Evolutionary conservation across 2,329 filamentous ascomycete genomes (phyloP).

Genomic region (Penicillium expansum): DNA sequence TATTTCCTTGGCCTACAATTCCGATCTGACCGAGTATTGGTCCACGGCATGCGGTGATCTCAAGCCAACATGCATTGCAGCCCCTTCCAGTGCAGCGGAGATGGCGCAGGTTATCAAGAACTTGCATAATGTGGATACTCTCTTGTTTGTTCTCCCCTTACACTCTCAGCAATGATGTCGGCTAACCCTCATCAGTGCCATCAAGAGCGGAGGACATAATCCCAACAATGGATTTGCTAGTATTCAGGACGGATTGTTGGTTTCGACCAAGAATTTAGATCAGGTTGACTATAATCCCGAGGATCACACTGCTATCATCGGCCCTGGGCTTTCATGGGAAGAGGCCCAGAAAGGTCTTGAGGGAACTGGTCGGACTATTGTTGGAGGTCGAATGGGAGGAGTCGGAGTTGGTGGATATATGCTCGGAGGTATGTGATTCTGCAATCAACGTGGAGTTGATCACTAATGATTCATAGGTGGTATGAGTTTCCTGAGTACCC

Average conservation of each 20-base stretch:
- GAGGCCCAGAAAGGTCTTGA: constrained; percentile 33
- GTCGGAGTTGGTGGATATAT: constrained; percentile 51
- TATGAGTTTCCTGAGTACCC: constrained; percentile 51
- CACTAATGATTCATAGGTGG: constrained; percentile 26
- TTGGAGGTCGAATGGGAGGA: constrained; percentile 49
- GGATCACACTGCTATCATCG: constrained; percentile 41
- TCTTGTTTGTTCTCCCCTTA: constrained; percentile 39
- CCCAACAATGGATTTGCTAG: constrained; percentile 49
- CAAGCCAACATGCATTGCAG: constrained; percentile 48
- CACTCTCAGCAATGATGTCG: no score
- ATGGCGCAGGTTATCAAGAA: constrained; percentile 54
- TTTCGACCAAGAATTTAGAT: constrained; percentile 47
- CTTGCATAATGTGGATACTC: constrained; percentile 48
- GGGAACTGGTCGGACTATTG: constrained; percentile 34
- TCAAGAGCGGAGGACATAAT: constrained; percentile 53
- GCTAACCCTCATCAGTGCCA: constrained; percentile 33
- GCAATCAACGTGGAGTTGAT: background rate
- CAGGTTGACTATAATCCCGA: constrained; percentile 35
- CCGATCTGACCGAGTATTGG: constrained; percentile 48
- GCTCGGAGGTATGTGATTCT: constrained; percentile 39
- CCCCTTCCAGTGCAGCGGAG: constrained; percentile 50
- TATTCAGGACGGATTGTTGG: constrained; percentile 45
- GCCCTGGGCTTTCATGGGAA: constrained; percentile 38
- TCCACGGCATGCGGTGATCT: constrained; percentile 46
- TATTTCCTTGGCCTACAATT: constrained; percentile 35